phyloP scores from a whole-genome alignment of 139 green algal species.

The Coelastrella sp. region DNA sequence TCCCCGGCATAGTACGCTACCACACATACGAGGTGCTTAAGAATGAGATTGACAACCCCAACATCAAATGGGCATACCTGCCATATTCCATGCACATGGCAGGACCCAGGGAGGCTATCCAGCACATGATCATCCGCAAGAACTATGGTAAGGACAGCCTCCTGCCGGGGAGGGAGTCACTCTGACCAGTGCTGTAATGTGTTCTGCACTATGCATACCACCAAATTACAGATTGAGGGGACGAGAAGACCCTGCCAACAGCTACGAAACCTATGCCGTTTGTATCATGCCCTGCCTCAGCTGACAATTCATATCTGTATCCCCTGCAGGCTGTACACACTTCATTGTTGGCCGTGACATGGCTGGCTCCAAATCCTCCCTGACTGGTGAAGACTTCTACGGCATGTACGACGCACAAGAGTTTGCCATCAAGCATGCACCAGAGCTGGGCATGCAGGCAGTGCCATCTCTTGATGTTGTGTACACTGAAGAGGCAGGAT shows the following conservation, averaged over 20 bases:
- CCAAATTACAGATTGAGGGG: background rate
- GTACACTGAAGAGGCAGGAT: conserved; percentile 89
- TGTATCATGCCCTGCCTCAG: background rate
- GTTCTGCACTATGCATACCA: background rate
- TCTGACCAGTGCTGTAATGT: too few relatives aligned
- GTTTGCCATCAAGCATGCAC: conserved; percentile 70
- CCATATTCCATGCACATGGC: conserved; percentile 98
- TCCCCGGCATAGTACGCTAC: conserved; percentile 94
- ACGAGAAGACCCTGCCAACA: background rate
- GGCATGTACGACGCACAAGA: conserved; percentile 85
- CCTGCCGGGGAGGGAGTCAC: background rate
- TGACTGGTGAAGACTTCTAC: conserved; percentile 94
- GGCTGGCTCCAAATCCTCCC: conserved; percentile 88
- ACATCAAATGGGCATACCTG: conserved; percentile 92
- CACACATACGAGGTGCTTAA: conserved; percentile 96
- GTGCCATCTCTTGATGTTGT: conserved; percentile 85
- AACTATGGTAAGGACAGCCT: conserved; percentile 80
- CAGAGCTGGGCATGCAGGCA: conserved; percentile 89
- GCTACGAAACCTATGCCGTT: too few relatives aligned
- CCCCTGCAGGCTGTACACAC: conserved; percentile 86
- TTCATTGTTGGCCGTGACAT: conserved; percentile 98
- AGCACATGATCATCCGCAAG: conserved; percentile 97
- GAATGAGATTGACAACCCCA: conserved; percentile 82
- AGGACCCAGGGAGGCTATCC: conserved; percentile 91
- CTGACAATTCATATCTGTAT: background rate